Base-by-base conservation (phyloP, 495 filamentous ascomycete genomes). In the Penicillium odoratum region DNA sequence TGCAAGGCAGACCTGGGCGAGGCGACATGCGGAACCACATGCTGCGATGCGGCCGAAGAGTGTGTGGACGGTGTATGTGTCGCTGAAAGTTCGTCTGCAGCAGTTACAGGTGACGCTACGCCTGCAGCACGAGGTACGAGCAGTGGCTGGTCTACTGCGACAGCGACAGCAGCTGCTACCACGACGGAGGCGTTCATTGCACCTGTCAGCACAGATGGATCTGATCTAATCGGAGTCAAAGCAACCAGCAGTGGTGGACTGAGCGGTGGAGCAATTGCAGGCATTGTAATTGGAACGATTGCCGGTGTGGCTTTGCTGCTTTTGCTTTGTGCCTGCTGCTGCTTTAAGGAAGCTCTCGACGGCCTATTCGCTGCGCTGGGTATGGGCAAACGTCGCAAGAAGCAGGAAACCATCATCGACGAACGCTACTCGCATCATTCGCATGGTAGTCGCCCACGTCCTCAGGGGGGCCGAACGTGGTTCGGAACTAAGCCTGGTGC, bases 191-290 rank as follows among this genome's bases (percentile, higher is more conserved):
- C 76, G 16, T 88, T 86, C 69, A 69, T 74, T 42, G 75, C 84
- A 4, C 83, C 85, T 3, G 78, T 86, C 0, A 72, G 75, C 28
- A 85, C 85, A 30, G 77, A 79, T 26, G 76, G 73, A 18, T 73
- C 75, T 4, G 68, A 77, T 0, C 70, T 81, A 33, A 76, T 70
- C 72, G 82, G 71, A 55, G 75, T 65, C 1, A 67, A 74, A n/a
- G 70, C 73, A 18, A 54, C 69, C 18, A 66, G 64, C 40, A 53
- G 29, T 10, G 69, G 80, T 50, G 82, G 83, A 53, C 77, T 97
- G 47, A 91, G 87, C 66, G 85, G 83, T 49, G 92, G 92, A 56
- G 92, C 92, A 26, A 96, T 97, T 64, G 92, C 92, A n/a, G 92
- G 92, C 44, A 97, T 97, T 61, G 92, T 97, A 59, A 88, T 97